Conservation (phyloP, 805 yeast genomes). For the Starmerella tilneyi region DNA sequence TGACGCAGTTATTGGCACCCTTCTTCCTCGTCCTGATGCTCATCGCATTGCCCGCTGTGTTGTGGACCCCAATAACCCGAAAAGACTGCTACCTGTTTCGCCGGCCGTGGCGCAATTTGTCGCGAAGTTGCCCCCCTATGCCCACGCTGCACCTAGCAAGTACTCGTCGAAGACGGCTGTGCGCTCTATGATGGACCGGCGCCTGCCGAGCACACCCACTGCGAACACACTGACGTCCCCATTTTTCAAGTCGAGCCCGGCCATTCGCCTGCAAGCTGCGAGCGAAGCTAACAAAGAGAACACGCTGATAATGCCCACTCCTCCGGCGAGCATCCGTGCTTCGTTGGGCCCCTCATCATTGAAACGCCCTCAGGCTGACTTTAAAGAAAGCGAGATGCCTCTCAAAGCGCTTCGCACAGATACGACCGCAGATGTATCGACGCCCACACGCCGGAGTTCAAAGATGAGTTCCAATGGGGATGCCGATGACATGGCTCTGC, state of each 20-base stretch:
- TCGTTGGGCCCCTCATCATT: neutral
- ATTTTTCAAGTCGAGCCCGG: neutral
- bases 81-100: constrained; percentile 7
- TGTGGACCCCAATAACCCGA: constrained; percentile 15
- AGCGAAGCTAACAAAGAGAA: constrained; percentile 4
- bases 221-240: neutral
- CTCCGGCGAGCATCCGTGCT: neutral
- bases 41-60: constrained; percentile 18
- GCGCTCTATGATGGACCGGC: constrained; percentile 3
- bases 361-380: too few relatives aligned
- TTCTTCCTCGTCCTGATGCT: constrained; percentile 12
- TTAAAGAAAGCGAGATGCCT: too few relatives aligned
- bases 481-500: neutral
- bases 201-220: neutral
- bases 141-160: constrained; percentile 1
- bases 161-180: constrained; percentile 6
- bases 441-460: neutral
- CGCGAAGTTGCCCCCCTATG: constrained; percentile 4
- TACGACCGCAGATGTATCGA: neutral
- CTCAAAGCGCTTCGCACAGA: constrained; percentile 6
- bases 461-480: neutral
- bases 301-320: neutral
- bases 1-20: constrained; percentile 14
- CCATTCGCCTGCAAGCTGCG: neutral
- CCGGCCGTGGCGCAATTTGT: constrained; percentile 15